phyloP scores from a whole-genome alignment of 2,329 filamentous ascomycete species.

The Pseudogymnoascus sp. region DNA sequence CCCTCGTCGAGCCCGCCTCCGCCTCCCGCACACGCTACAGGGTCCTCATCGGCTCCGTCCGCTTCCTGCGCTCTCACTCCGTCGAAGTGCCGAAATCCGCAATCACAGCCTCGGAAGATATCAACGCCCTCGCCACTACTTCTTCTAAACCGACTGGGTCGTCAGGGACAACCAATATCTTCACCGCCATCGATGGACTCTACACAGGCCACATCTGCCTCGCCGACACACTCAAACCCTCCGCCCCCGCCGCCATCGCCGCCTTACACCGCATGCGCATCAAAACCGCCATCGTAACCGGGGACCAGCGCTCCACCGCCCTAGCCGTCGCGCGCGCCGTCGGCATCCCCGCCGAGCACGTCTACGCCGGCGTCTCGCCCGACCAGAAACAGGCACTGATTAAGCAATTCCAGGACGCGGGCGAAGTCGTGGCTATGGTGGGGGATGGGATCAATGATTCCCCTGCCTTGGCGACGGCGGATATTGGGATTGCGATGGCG shows the following conservation, averaged over 20 bases:
- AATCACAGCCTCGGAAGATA: constrained; percentile 52
- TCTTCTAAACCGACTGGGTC: constrained; percentile 27
- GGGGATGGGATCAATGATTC: constrained; percentile 98
- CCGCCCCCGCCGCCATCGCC: constrained; percentile 68
- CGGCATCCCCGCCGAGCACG: constrained; percentile 66
- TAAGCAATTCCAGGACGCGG: constrained; percentile 61
- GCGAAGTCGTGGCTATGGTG: constrained; percentile 87
- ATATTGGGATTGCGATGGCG: constrained; percentile 86
- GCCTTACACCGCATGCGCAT: constrained; percentile 80
- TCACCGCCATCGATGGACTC: constrained; percentile 72
- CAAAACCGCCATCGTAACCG: constrained; percentile 84
- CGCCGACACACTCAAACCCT: constrained; percentile 84
- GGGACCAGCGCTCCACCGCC: constrained; percentile 79
- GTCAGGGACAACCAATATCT: constrained; percentile 80
- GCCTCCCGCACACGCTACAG: constrained; percentile 63
- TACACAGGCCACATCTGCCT: constrained; percentile 80
- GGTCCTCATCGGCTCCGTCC: constrained; percentile 75
- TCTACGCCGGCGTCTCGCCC: constrained; percentile 81
- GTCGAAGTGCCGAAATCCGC: constrained; percentile 57
- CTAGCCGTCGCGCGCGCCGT: constrained; percentile 74
- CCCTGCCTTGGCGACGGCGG: constrained; percentile 82
- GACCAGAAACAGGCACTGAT: constrained; percentile 87
- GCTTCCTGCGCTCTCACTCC: constrained; percentile 63
- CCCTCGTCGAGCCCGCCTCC: constrained; percentile 66
- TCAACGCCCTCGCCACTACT: constrained; percentile 38